Evolutionary conservation across 2,329 filamentous ascomycete genomes (phyloP).

Genomic region (Pseudofabraea citricarpa): DNA sequence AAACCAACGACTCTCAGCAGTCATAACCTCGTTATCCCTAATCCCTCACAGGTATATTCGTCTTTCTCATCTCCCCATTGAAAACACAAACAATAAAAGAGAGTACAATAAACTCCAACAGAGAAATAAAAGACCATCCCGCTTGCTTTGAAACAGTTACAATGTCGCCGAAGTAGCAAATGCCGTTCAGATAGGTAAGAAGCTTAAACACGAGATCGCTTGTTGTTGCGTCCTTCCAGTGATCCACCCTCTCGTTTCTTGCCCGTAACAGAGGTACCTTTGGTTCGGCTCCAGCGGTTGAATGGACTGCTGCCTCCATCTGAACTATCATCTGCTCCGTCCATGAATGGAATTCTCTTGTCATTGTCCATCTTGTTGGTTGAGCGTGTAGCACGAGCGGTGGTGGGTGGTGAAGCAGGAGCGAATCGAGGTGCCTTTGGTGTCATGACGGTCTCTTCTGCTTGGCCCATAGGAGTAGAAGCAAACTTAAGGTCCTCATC

Average conservation of each 20-base stretch:
- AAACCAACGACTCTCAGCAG: too few relatives aligned
- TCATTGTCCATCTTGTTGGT: slow-evolving; percentile 38
- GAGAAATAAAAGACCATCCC: neutral
- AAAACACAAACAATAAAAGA: neutral
- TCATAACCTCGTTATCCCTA: too few relatives aligned
- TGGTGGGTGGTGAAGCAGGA: slow-evolving; percentile 59
- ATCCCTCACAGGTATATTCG: too few relatives aligned
- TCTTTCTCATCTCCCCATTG: too few relatives aligned
- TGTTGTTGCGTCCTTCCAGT: slow-evolving; percentile 30
- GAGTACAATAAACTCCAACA: neutral
- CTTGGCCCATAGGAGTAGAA: slow-evolving; percentile 25
- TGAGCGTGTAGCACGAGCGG: slow-evolving; percentile 54
- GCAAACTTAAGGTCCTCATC: slow-evolving; percentile 29
- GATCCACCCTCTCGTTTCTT: slow-evolving; percentile 39
- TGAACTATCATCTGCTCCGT: slow-evolving; percentile 6
- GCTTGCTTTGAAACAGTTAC: too few relatives aligned
- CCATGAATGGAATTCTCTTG: slow-evolving; percentile 17
- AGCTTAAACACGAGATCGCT: slow-evolving; percentile 29
- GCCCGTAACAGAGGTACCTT: slow-evolving; percentile 27
- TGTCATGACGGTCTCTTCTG: slow-evolving; percentile 36
- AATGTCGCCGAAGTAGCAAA: too few relatives aligned
- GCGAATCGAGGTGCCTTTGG: slow-evolving; percentile 52
- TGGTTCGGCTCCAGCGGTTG: slow-evolving; percentile 48
- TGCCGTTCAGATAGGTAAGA: too few relatives aligned
- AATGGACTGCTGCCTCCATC: slow-evolving; percentile 45